These are phyloP conservation scores for Gracilariopsis chorda DNA, from an alignment of 23 red algal species.

Conservation along the genomic window DNA sequence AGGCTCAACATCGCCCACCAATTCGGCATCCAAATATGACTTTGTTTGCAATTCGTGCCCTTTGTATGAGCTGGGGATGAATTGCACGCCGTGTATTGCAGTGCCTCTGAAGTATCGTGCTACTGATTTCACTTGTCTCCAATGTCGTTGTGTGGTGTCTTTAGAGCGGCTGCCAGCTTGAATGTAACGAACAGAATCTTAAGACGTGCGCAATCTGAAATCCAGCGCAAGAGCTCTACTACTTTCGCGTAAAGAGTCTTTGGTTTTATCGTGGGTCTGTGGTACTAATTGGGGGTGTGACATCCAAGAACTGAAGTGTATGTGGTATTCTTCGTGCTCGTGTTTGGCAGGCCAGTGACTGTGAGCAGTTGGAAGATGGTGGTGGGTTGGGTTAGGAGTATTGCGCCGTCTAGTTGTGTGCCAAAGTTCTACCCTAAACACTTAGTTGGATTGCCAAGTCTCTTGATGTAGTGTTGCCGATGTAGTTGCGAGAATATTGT, in stretches of 20 bases:
- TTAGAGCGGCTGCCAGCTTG: not conserved
- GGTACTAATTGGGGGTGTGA: not conserved
- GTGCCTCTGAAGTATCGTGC: not conserved
- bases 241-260: not conserved
- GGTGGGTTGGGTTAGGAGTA: not conserved
- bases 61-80: too few species aligned
- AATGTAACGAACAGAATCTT: not conserved
- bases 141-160: not conserved
- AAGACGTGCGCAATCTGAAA: not conserved
- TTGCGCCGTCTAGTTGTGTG: not conserved
- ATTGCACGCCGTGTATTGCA: not conserved
- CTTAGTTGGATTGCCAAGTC: not conserved
- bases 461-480: too few species aligned
- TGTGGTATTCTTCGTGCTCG: not conserved
- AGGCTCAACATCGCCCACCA: too few species aligned
- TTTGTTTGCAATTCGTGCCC: too few species aligned
- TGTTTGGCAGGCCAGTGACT: not conserved
- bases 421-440: not conserved
- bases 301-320: not conserved
- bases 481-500: too few species aligned
- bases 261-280: not conserved
- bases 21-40: too few species aligned
- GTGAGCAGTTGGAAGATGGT: not conserved
- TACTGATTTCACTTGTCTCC: not conserved
- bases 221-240: not conserved